phyloP scores from a whole-genome alignment of 2,329 filamentous ascomycete species.

The Pestalotiopsis sp. region DNA sequence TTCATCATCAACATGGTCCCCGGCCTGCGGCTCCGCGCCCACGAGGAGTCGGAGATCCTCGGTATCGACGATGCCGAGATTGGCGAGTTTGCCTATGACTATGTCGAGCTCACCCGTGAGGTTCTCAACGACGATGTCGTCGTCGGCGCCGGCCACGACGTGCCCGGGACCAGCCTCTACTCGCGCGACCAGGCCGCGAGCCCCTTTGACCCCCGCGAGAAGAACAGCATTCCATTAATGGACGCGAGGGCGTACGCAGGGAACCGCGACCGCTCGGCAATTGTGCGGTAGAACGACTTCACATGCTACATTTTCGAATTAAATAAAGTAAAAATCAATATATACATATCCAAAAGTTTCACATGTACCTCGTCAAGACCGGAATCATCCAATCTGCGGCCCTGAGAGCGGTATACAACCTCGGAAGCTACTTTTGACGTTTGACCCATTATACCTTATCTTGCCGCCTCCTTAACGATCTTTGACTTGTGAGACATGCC shows the following conservation, averaged over 20 bases:
- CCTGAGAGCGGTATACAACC: no score
- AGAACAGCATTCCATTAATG: slow-evolving; percentile 52
- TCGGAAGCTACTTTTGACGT: no score
- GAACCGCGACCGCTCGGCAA: slow-evolving; percentile 13
- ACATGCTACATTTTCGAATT: no score
- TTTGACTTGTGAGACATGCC: no score
- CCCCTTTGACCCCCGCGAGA: slow-evolving; percentile 46
- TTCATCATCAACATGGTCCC: slow-evolving; percentile 81
- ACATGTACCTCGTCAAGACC: no score
- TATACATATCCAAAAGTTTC: no score
- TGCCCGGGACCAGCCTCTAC: slow-evolving; percentile 46
- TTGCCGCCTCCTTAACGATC: no score
- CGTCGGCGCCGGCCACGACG: slow-evolving; percentile 46
- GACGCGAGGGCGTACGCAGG: slow-evolving; percentile 44
- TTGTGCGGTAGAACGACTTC: slow-evolving; percentile 17
- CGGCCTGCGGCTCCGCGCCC: slow-evolving; percentile 72
- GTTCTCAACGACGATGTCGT: slow-evolving; percentile 50
- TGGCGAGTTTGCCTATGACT: slow-evolving; percentile 95
- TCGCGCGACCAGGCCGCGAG: slow-evolving; percentile 38
- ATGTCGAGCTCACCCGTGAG: slow-evolving; percentile 71
- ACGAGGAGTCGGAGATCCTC: slow-evolving; percentile 77
- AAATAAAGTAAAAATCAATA: no score
- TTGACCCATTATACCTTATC: no score
- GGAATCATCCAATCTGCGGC: no score
- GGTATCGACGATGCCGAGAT: slow-evolving; percentile 91